Evolutionary conservation across 2,329 filamentous ascomycete species (phyloP).

Genomic region (Colletotrichum eremochloae): DNA sequence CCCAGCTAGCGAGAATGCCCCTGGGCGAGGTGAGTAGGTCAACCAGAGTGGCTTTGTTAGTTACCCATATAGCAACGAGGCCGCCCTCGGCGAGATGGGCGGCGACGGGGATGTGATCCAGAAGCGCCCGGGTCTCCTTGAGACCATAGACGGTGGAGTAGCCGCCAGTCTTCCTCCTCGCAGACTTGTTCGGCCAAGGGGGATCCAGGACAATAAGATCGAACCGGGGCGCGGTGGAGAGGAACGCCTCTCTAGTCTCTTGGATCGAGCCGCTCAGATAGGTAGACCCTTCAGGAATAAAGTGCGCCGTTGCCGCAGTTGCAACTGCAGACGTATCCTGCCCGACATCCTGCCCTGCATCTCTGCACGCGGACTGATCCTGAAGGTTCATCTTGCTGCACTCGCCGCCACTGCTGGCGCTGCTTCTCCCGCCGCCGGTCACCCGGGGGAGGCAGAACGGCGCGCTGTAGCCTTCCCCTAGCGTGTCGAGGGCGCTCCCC

Average conservation of each 20-base stretch:
- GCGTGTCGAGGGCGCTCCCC: conserved; percentile 57
- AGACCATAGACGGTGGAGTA: conserved; percentile 63
- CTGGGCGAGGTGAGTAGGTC: conserved; percentile 65
- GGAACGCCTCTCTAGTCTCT: conserved; percentile 57
- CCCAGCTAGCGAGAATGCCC: conserved; percentile 77
- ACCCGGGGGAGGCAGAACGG: conserved; percentile 63
- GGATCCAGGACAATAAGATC: conserved; percentile 80
- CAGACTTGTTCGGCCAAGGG: conserved; percentile 86
- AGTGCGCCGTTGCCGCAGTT: conserved; percentile 28
- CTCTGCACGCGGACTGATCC: not conserved
- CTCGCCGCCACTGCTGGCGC: not conserved
- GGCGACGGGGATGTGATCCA: conserved; percentile 69
- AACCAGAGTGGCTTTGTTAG: conserved; percentile 74
- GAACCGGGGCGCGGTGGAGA: conserved; percentile 65
- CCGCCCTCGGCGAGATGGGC: conserved; percentile 65
- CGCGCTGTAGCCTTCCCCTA: conserved; percentile 54
- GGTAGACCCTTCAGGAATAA: conserved; percentile 58
- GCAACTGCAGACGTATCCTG: not conserved
- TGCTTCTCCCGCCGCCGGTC: conserved; percentile 31
- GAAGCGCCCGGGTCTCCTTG: conserved; percentile 61
- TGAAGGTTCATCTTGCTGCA: conserved; percentile 1
- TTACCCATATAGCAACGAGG: conserved; percentile 81
- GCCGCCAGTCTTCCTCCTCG: conserved; percentile 67
- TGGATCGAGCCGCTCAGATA: conserved; percentile 65
- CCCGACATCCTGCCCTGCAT: not conserved